Conservation (phyloP, 371 early-diverging fungal genomes). For the Batkoa obscura region DNA sequence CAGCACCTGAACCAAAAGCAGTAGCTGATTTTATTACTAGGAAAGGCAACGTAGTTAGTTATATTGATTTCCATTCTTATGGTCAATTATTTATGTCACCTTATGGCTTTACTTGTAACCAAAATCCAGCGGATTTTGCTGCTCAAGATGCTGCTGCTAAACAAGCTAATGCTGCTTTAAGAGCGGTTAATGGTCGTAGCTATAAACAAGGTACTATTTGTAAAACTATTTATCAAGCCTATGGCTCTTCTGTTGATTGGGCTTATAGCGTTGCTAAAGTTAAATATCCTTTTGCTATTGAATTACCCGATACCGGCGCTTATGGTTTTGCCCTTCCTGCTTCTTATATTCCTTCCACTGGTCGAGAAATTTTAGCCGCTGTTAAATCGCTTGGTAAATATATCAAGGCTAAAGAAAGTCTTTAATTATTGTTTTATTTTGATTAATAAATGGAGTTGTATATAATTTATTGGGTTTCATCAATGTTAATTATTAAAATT, state of each 20-base stretch:
- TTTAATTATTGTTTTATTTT: no score
- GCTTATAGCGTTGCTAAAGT: slow-evolving; percentile 20
- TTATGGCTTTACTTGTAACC: slow-evolving; percentile 16
- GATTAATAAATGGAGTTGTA: no score
- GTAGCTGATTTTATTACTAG: slow-evolving; percentile 21
- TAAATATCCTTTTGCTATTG: slow-evolving; percentile 29
- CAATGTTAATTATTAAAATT: no score
- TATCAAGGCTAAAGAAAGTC: slow-evolving; percentile 9
- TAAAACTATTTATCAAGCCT: slow-evolving; percentile 26
- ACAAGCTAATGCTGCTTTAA: slow-evolving; percentile 21
- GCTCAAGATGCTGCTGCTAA: neutral
- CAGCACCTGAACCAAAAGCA: slow-evolving; percentile 18
- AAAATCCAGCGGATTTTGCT: slow-evolving; percentile 11
- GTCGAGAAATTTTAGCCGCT: slow-evolving; percentile 23
- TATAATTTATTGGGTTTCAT: no score
- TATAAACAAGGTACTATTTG: slow-evolving; percentile 30
- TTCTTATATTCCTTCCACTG: slow-evolving; percentile 23
- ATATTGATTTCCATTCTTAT: slow-evolving; percentile 33
- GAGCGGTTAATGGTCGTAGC: slow-evolving; percentile 20
- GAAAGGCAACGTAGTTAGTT: slow-evolving; percentile 13
- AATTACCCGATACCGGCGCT: slow-evolving; percentile 28
- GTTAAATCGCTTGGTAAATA: slow-evolving; percentile 15
- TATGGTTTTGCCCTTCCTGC: slow-evolving; percentile 28
- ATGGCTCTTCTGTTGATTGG: slow-evolving; percentile 18
- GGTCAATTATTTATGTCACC: slow-evolving; percentile 29